Base-by-base conservation (phyloP, 1,139 yeast genomes). In the Magnusiomyces tetraspermus region DNA sequence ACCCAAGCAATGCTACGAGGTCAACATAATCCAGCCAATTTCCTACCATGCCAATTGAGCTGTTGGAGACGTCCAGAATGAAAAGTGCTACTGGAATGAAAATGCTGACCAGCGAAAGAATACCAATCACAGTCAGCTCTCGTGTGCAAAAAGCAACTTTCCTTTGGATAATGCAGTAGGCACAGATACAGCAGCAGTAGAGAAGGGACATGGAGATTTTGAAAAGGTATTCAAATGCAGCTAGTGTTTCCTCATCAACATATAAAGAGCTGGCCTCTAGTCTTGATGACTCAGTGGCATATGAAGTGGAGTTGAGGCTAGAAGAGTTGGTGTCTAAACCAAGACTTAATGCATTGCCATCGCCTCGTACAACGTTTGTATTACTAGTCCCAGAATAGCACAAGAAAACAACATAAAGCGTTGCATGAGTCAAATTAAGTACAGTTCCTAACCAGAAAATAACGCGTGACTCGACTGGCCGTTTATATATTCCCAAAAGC, bases 11-110 rank as follows among this genome's bases (percentile, higher is more conserved):
- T 11, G 66, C 60, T 46, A 85, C 85, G 51, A 87, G 77, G 30
- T 83, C 74, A n/a, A 85, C 81, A 63, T 83, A 85, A 60, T 85
- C 90, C 13, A 89, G 80, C 61, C 87, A 75, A 79, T 87, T 83
- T 10, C 43, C 40, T 15, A 38, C 46, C 2, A 51, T 31, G 2
- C 80, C 75, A 62, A 80, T 79, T 4, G 10, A 13, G 45, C 28
- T 42, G 19, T 42, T 24, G 1, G 92, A 76, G 4, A 88, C 80
- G 68, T 87, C 96, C 2, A 90, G 82, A 49, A 87, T 74, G 65
- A 87, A 88, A 59, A 88, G 79, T 0, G 83, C 85, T 43, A 84
- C 80, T 1, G 90, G 88, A 17, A 81, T 67, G 58, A 82, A 75
- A 1, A 84, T 77, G 30, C 82, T 73, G 1, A 82, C 60, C n/a